Evolutionary conservation across 176 grass and related monocot genomes (phyloP).

Genomic region (Carex kokanica): DNA sequence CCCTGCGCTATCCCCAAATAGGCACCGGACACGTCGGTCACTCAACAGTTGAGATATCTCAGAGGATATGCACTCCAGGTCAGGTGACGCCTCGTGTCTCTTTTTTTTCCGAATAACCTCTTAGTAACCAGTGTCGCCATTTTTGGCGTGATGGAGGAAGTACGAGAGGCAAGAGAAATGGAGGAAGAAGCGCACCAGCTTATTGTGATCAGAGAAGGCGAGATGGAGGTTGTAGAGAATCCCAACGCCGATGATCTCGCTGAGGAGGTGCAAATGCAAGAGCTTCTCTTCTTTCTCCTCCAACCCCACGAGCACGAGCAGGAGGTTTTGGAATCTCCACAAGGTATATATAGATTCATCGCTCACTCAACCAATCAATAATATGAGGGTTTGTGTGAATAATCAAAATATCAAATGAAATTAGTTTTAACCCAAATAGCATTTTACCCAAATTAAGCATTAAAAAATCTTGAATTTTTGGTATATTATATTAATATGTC

Average conservation of each 20-base stretch:
- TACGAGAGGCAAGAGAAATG: background rate
- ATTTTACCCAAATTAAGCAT: background rate
- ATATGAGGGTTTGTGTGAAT: background rate
- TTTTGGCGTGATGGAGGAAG: background rate
- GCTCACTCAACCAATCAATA: background rate
- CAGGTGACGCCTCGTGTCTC: background rate
- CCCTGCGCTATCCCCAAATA: no score
- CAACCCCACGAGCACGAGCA: background rate
- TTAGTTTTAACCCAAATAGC: background rate
- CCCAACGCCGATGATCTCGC: slow-evolving; percentile 30
- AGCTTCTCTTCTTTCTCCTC: slow-evolving; percentile 43
- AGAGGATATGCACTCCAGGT: no score
- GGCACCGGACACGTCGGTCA: no score
- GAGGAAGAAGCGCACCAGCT: background rate
- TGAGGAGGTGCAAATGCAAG: slow-evolving; percentile 50
- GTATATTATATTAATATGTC: no score
- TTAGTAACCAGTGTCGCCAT: no score
- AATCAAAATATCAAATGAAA: background rate
- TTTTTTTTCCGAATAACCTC: background rate
- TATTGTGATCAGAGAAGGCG: slow-evolving; percentile 10
- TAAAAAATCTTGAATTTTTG: background rate
- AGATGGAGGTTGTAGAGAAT: background rate
- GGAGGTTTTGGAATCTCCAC: slow-evolving; percentile 6
- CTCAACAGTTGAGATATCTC: no score
- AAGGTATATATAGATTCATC: background rate